A percentile compares a stretch with the other conserved stretches of the same genome.
Conservation (phyloP, 768 basidiomycete genomes). For the Artomyces pyxidatus region DNA sequence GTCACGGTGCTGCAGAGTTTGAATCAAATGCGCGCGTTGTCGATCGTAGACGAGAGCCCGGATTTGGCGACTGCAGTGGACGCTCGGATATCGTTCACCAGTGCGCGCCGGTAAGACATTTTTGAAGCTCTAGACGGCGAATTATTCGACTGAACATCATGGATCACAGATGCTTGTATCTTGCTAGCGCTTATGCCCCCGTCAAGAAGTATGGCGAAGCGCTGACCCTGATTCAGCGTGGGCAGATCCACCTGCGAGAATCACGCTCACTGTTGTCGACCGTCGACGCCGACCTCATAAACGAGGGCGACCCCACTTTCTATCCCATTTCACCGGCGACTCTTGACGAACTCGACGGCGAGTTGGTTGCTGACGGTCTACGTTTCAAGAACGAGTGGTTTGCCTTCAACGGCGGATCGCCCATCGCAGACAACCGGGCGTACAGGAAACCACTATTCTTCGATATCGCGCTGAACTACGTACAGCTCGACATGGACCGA, state of each 20-base stretch:
- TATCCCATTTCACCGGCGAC: constrained; percentile 42
- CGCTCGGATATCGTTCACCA: constrained; percentile 62
- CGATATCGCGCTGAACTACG: constrained; percentile 90
- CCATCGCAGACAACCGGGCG: constrained; percentile 32
- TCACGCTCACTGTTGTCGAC: constrained; percentile 45
- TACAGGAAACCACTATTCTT: constrained; percentile 88
- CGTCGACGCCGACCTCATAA: constrained; percentile 39
- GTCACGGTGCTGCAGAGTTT: constrained; percentile 83
- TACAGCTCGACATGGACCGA: constrained; percentile 76
- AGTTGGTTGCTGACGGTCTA: constrained; percentile 37
- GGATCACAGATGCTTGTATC: constrained; percentile 54
- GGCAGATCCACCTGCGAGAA: constrained; percentile 68
- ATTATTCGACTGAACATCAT: background rate
- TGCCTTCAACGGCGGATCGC: constrained; percentile 60
- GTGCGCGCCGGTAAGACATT: constrained; percentile 54
- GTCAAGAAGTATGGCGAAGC: constrained; percentile 68
- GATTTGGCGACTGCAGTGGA: constrained; percentile 77
- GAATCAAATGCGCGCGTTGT: constrained; percentile 74
- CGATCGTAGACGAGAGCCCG: constrained; percentile 81
- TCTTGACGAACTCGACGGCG: constrained; percentile 45
- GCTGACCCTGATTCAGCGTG: constrained; percentile 62
- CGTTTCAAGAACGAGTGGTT: constrained; percentile 73
- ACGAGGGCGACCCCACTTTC: constrained; percentile 34
- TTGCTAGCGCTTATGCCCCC: constrained; percentile 66
- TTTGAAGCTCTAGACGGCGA: background rate